phyloP scores from a whole-genome alignment of 805 yeast genomes.

The Saturnispora diversa region DNA sequence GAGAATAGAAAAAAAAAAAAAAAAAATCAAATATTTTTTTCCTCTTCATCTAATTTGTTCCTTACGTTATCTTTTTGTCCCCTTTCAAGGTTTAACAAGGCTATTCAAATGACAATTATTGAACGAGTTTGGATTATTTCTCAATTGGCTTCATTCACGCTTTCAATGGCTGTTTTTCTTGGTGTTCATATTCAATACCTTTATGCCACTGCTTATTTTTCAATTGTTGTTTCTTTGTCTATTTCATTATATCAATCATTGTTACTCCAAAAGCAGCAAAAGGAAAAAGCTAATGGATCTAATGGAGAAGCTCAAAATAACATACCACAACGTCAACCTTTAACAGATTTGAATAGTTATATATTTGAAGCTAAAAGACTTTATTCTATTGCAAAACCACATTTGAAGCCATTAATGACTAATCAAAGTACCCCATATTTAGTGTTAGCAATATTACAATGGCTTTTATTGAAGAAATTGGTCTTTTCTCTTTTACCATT shows the following conservation, averaged over 20 bases:
- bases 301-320: slow-evolving; percentile 36
- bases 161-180: slow-evolving; percentile 31
- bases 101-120: not conserved
- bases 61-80: not conserved
- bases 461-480: slow-evolving; percentile 49
- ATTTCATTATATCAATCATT: slow-evolving; percentile 60
- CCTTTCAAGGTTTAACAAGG: not conserved
- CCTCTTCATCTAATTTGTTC: not conserved
- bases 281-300: slow-evolving; percentile 18
- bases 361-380: slow-evolving; percentile 4
- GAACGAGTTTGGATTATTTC: slow-evolving; percentile 55
- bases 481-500: slow-evolving; percentile 65
- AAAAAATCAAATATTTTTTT: no score
- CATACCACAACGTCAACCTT: slow-evolving; percentile 12
- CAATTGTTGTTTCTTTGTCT: slow-evolving; percentile 67
- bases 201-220: slow-evolving; percentile 54
- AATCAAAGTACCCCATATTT: slow-evolving; percentile 46
- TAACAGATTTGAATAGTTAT: slow-evolving; percentile 5
- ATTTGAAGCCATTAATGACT: slow-evolving; percentile 10
- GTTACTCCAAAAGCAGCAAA: slow-evolving; percentile 26
- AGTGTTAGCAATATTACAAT: slow-evolving; percentile 45
- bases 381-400: slow-evolving; percentile 7
- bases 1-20: slow-evolving; percentile 1
- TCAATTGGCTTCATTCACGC: slow-evolving; percentile 36
- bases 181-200: slow-evolving; percentile 27